Conservation (phyloP, 805 yeast species). For the Scheffersomyces ergatensis region DNA sequence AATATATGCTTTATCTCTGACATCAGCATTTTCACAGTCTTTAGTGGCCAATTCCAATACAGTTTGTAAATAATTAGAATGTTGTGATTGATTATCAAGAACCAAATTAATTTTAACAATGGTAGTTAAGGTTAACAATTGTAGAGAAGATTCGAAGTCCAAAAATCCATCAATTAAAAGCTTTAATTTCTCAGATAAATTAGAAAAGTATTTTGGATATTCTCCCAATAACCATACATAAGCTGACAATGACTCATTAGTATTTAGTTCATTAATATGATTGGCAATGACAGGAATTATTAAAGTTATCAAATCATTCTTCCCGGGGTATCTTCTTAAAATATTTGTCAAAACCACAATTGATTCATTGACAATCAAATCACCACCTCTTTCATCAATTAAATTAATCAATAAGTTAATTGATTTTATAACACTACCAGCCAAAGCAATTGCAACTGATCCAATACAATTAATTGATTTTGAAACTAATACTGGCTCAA, state of each 20-base stretch:
- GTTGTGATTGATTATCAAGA: constrained; percentile 9
- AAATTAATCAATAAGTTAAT: constrained; percentile 59
- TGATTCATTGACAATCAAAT: constrained; percentile 60
- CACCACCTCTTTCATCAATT: constrained; percentile 61
- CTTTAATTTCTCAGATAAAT: constrained; percentile 45
- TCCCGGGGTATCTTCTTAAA: constrained; percentile 62
- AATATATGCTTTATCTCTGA: constrained; percentile 74
- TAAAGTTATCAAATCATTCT: constrained; percentile 46
- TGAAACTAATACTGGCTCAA: constrained; percentile 74
- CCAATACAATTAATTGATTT: constrained; percentile 67
- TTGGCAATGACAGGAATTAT: constrained; percentile 54
- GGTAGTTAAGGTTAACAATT: constrained; percentile 57
- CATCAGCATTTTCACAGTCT: constrained; percentile 69
- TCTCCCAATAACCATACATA: constrained; percentile 75
- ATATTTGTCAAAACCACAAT: constrained; percentile 62
- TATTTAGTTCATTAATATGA: constrained; percentile 46
- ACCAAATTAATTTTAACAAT: constrained; percentile 54
- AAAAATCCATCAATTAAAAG: constrained; percentile 49
- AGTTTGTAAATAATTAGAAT: constrained; percentile 50
- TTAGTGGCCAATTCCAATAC: constrained; percentile 63
- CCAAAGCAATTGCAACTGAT: constrained; percentile 65
- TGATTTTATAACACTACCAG: constrained; percentile 52
- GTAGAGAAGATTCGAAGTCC: constrained; percentile 61
- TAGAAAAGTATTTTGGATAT: constrained; percentile 59
- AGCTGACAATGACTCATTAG: constrained; percentile 51